phyloP scores from a whole-genome alignment of 331 rosid genomes.

The Arachis monticola region DNA sequence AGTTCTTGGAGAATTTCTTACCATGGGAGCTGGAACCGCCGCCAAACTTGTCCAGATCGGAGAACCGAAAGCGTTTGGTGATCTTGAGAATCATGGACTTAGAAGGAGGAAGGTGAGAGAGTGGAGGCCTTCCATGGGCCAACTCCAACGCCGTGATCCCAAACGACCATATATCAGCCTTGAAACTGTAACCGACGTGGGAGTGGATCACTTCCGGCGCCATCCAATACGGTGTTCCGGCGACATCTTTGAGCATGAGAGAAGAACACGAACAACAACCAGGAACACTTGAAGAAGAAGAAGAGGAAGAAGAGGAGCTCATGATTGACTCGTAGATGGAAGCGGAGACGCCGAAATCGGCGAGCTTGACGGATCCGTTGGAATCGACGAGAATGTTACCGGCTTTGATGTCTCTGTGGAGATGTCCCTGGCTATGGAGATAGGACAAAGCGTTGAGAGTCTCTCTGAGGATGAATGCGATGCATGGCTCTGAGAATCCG shows the following conservation, averaged over 20 bases:
- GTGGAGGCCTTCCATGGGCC: conserved; percentile 75
- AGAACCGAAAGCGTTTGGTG: conserved; percentile 58
- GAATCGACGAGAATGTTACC: conserved; percentile 68
- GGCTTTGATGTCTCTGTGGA: conserved; percentile 77
- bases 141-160: conserved; percentile 75
- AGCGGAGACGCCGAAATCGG: conserved; percentile 68
- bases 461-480: conserved; percentile 58
- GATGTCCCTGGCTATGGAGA: conserved; percentile 71
- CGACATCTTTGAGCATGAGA: conserved; percentile 49
- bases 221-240: conserved; percentile 78
- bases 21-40: not conserved
- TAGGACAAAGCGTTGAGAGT: conserved; percentile 60
- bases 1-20: conserved; percentile 57
- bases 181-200: conserved; percentile 57
- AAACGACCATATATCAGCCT: conserved; percentile 81
- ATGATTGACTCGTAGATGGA: conserved; percentile 56
- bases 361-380: conserved; percentile 58
- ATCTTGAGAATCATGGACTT: conserved; percentile 61
- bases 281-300: not conserved
- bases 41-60: conserved; percentile 50
- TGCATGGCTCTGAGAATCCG: conserved; percentile 60
- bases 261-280: conserved; percentile 42
- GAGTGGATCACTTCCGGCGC: conserved; percentile 82
- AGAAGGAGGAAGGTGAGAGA: conserved; percentile 68
- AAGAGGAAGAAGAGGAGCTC: not conserved